Percentiles rank a stretch among this genome's conserved stretches.
These are phyloP conservation scores for Solanum verrucosum DNA, from an alignment of 257 asterid species.

Conservation along the genomic window DNA sequence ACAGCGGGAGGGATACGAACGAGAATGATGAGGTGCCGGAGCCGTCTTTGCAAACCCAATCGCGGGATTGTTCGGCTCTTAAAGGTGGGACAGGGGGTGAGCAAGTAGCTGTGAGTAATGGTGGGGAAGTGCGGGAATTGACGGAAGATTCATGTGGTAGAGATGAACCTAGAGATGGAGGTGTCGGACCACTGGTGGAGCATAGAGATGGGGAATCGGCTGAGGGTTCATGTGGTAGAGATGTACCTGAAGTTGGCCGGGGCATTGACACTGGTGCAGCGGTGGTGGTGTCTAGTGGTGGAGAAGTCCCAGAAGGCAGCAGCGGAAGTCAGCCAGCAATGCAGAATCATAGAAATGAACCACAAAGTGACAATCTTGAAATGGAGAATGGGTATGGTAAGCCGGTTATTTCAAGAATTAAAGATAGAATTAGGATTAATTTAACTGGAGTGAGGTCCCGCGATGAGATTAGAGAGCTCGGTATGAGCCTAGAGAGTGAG, in stretches of 20 bases:
- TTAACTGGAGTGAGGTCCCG: slow-evolving; percentile 32
- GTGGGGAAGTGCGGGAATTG: neutral
- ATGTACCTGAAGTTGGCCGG: neutral
- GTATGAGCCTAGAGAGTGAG: slow-evolving; percentile 41
- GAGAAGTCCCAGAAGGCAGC: neutral
- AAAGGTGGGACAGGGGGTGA: neutral
- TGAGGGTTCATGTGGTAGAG: neutral
- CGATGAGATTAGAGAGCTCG: slow-evolving; percentile 47
- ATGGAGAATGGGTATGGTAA: slow-evolving; percentile 6
- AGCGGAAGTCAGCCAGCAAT: neutral
- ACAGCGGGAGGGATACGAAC: neutral
- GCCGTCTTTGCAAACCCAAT: neutral
- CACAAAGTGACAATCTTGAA: neutral
- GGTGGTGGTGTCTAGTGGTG: neutral
- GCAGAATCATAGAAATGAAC: slow-evolving; percentile 2
- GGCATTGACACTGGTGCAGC: neutral
- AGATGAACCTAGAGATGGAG: neutral
- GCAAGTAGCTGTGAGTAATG: neutral
- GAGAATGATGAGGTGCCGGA: neutral
- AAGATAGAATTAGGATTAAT: slow-evolving; percentile 55
- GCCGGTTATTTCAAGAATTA: slow-evolving; percentile 38
- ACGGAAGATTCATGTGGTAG: neutral
- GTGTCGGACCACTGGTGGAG: neutral
- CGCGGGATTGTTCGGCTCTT: neutral
- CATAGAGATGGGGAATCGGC: neutral